A percentile compares a stretch with the other conserved stretches of the same genome.
These are phyloP conservation scores for Calonectria naviculata DNA, from an alignment of 2,329 filamentous ascomycete genomes.

Conservation along the genomic window DNA sequence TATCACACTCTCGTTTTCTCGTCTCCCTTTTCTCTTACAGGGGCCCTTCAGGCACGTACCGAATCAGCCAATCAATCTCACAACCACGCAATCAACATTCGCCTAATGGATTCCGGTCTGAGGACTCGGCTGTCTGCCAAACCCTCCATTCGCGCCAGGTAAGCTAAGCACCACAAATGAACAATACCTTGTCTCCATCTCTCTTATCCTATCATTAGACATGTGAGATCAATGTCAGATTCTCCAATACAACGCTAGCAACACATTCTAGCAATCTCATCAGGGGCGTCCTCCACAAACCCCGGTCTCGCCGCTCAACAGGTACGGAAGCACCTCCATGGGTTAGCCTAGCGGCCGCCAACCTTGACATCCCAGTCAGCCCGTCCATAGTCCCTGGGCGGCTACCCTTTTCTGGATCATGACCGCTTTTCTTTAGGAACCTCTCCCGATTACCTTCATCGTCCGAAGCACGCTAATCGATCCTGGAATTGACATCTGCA, in stretches of 20 bases:
- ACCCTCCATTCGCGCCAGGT: background rate
- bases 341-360: constrained; percentile 22
- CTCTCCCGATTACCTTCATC: constrained; percentile 27
- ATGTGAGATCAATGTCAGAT: constrained; percentile 38
- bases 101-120: background rate
- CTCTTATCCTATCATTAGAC: constrained; percentile 18
- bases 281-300: constrained; percentile 26
- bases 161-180: background rate
- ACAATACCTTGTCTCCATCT: background rate
- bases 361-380: constrained; percentile 6
- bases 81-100: constrained; percentile 6
- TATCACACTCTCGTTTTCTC: background rate
- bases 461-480: constrained; percentile 8
- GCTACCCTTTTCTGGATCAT: constrained; percentile 28
- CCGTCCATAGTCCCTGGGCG: constrained; percentile 23
- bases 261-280: constrained; percentile 17
- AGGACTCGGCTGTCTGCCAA: background rate
- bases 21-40: background rate
- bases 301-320: constrained; percentile 12
- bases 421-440: constrained; percentile 31
- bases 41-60: constrained; percentile 6
- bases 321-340: constrained; percentile 17
- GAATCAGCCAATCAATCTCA: constrained; percentile 5
- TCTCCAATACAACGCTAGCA: constrained; percentile 34
- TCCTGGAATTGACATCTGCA: constrained; percentile 17